phyloP scores from a whole-genome alignment of 306 rosid species.

The Acacia confusa region DNA sequence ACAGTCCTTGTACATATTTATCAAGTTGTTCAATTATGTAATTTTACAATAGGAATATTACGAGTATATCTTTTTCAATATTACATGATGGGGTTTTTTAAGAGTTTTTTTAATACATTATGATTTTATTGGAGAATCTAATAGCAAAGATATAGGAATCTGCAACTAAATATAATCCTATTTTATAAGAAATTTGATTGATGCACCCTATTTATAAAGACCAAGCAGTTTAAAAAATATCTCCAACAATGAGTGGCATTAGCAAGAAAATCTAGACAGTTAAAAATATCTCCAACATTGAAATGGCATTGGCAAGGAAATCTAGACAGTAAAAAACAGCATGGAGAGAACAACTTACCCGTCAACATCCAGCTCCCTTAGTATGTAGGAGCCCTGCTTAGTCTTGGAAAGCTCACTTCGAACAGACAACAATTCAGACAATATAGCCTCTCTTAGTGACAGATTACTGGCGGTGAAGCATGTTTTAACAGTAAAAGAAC shows the following conservation, averaged over 20 bases:
- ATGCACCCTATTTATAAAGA: conserved; percentile 7
- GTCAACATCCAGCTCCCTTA: conserved; percentile 79
- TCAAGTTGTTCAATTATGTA: not conserved
- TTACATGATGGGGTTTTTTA: not conserved
- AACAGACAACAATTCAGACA: conserved; percentile 67
- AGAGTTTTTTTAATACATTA: not conserved
- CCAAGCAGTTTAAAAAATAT: not conserved
- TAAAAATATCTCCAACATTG: not conserved
- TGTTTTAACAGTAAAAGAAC: conserved; percentile 81
- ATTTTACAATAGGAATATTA: not conserved
- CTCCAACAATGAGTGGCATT: not conserved
- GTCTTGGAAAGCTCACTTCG: conserved; percentile 75
- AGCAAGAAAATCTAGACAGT: conserved; percentile 25
- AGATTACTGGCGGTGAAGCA: conserved; percentile 69
- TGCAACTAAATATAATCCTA: not conserved
- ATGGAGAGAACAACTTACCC: conserved; percentile 51
- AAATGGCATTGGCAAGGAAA: conserved; percentile 27
- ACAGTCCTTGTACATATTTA: not conserved
- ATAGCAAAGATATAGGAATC: not conserved
- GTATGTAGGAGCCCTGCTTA: conserved; percentile 83
- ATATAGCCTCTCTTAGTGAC: conserved; percentile 76
- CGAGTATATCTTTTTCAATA: not conserved
- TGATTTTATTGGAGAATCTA: not conserved
- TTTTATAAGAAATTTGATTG: not conserved
- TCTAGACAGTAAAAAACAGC: conserved; percentile 12